A percentile compares a stretch with the other conserved stretches of the same genome.
phyloP scores from a whole-genome alignment of 331 rosid species.

The Acacia concinna region DNA sequence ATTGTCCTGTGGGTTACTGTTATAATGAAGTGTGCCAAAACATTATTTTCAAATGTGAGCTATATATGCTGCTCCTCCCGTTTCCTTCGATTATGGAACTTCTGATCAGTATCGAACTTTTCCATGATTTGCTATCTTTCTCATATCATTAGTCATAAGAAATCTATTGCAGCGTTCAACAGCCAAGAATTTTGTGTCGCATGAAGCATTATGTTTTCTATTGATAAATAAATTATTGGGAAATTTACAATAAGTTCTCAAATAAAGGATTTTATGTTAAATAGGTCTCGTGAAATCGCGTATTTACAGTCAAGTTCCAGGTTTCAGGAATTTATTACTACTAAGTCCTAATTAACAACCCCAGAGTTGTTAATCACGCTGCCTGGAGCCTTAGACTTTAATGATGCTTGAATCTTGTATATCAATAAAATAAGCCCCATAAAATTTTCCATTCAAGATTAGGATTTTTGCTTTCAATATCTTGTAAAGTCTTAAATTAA shows the following conservation, averaged over 20 bases:
- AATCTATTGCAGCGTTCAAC: neutral
- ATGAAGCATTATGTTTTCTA: neutral
- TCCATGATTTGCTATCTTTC: neutral
- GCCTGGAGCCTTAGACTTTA: neutral
- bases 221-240: too few species aligned
- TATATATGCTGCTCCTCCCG: neutral
- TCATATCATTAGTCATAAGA: neutral
- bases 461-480: neutral
- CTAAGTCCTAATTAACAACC: too few species aligned
- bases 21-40: neutral
- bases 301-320: too few species aligned
- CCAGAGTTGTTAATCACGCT: too few species aligned
- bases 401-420: neutral
- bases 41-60: constrained; percentile 19
- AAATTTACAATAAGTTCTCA: too few species aligned
- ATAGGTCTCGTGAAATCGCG: too few species aligned
- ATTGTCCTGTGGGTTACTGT: neutral
- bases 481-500: neutral
- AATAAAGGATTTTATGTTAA: too few species aligned
- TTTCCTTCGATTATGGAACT: constrained; percentile 2
- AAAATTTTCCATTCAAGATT: neutral
- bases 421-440: neutral
- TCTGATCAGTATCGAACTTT: neutral
- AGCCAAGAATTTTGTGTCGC: neutral
- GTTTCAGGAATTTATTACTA: too few species aligned